These are phyloP conservation scores for Fraxinus floribunda DNA, from an alignment of 305 asterid species.

Conservation along the genomic window DNA sequence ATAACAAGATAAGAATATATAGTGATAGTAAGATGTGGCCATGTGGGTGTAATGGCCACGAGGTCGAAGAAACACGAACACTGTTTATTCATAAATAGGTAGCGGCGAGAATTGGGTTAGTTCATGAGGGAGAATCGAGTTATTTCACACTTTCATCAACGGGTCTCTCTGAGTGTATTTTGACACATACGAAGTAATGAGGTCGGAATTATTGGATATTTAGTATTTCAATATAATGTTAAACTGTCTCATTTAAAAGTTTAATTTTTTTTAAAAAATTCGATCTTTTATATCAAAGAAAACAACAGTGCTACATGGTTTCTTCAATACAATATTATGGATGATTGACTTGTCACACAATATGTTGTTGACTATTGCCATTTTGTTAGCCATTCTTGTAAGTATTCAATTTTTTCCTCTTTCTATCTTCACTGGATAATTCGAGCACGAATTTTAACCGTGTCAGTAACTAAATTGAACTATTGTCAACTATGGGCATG, in stretches of 20 bases:
- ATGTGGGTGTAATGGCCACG: background rate
- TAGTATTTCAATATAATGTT: background rate
- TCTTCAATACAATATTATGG: constrained; percentile 29
- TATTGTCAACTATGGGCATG: background rate
- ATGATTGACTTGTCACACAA: constrained; percentile 33
- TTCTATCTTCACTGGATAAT: background rate
- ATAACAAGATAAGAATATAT: background rate
- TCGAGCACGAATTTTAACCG: background rate
- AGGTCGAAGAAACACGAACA: background rate
- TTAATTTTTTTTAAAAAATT: background rate
- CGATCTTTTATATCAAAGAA: background rate
- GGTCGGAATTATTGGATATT: background rate
- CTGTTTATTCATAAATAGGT: background rate
- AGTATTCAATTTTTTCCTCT: background rate
- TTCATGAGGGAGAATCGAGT: background rate
- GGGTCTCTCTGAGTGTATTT: background rate
- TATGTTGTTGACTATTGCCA: constrained; percentile 27
- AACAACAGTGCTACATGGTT: constrained; percentile 18
- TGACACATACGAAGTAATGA: background rate
- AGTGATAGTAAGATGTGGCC: background rate
- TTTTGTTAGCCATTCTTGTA: background rate
- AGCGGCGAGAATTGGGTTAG: background rate
- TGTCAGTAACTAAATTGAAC: background rate
- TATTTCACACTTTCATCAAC: background rate
- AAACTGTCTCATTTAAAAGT: background rate